Base-by-base conservation (phyloP, 805 yeast genomes). In the Wickerhamiella slavikovae region DNA sequence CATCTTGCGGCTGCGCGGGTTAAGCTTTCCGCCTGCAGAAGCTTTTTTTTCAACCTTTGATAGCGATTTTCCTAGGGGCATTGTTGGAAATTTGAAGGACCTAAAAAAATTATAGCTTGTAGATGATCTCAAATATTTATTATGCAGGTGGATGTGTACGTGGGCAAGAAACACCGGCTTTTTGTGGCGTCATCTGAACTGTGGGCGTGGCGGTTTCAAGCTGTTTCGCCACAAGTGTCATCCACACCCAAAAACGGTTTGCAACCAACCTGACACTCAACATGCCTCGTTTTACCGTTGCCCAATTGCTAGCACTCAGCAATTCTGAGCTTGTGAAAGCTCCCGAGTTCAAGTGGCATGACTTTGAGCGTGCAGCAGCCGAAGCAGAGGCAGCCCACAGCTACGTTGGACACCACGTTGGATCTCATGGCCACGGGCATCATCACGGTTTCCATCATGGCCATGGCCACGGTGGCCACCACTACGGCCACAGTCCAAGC, bases 1-100 rank as follows among this genome's bases (percentile, higher is more conserved):
- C 50, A 80, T 75, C 51, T 82, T 85, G 31, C 94, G 65, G 7
- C 95, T 93, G 44, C 72, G 74, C 15, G 92, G 89, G 48, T 85
- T 96, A 40, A 22, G 65, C 57, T 25, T 64, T 67, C 24, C 64
- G 66, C 35, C 66, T 32, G 71, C 52, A 39, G 62, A 59, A 24
- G 25, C 28, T n/a, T n/a, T 20, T 52, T 72, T 72, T 38, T 65
- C 60, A 21, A 78, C 74, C 42, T 76, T 77, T 15, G 58, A 49
- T 30, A 78, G 57, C 36, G 68, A 68, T 43, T 75, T 77, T 12
- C 68, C 73, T 36, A 71, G 52, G 11, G 80, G 80, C 83, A 74
- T 72, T 15, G 11, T 24, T 9, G 6, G 6, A 5, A 24, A 24
- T 18, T 18, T 18, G 6, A 7, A 7, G 10, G 21, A 18, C 21